Evolutionary conservation across 768 basidiomycete species (phyloP), one percentile per base, ranked within the genome.

Genomic region (Serpula lacrymans): DNA sequence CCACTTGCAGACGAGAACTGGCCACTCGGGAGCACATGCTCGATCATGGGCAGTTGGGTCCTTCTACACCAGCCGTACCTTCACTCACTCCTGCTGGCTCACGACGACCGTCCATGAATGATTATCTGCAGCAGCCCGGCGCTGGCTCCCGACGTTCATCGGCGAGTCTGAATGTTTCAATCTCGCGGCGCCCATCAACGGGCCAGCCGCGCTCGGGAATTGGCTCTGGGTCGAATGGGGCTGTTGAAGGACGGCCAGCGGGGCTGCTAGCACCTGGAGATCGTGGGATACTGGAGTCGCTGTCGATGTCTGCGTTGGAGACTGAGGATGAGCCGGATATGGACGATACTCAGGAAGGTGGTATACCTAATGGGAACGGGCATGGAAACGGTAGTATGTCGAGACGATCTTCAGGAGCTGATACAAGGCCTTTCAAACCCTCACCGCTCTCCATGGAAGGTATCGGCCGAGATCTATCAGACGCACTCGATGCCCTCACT

Each of bases 21-120:
- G 93, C 93, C 1, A 78, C 88, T 0, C 73, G 87, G n/a, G 90
- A 93, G 55, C 88, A 96, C 57, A 91, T 97, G 88, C 76, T 92
- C 34, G 87, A 92, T 58, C 91, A 94, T 52, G 85, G 84, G 4
- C 85, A 89, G 52, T 64, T 87, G 4, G 83, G 82, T 2, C 78
- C 83, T 8, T 69, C 79, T 2, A 86, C 84, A 0, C 83, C 82
- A 4, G 69, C 74, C 5, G 43, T 60, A 4, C 60, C 62, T 2
- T 60, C 62, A 1, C 49, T 64, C 4, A 71, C 80, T 0, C 78
- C 77, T 11, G 73, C 64, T 10, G 26, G 50, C 6, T 80, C 80
- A 1, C 67, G 74, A n/a, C 62, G 67, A 16, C 57, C 64, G 21
- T 72, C 69, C 27, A 47, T 50, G 42, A 57, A 59, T 34, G 49